Evolutionary conservation across 2,329 filamentous ascomycete genomes (phyloP), one percentile per base, ranked within the genome.

Genomic region (Hansfordia pulvinata): DNA sequence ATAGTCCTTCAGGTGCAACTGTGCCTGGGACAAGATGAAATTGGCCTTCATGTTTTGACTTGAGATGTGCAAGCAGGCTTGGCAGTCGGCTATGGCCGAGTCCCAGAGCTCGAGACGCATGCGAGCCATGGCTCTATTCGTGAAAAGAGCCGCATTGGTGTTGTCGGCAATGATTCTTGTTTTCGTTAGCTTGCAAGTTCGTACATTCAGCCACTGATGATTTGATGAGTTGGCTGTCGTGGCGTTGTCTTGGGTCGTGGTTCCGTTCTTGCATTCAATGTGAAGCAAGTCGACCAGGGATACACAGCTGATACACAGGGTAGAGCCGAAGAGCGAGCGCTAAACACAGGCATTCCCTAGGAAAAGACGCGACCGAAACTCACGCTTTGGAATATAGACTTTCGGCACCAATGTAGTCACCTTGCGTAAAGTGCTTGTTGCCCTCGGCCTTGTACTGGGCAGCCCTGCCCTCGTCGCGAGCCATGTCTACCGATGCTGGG

Each of bases 51-150:
- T 76, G 40, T 69, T 74, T 23, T 53, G 55, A 12, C 65, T 60
- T 16, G 70, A 59, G 5, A 92, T 62, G 32, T 72, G 64, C 26
- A 94, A 75, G 36, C 80, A 84, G 27, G 71, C 62, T 28, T 76
- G 54, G 46, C 85, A 88, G 52, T 94, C 86, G 32, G 71, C 60
- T 35, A 90, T 76, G 25, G 78, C 84, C 8, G 64, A 73, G 17
- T 81, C 67, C 70, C 77, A 92, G 40, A 72, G 62, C 33, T 65
- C 56, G 13, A 93, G 66, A 53, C 79, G 81, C 31, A 90, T 62
- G 20, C 85, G 72, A 4, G 79, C 75, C 55, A 93, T 79, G 27
- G 85, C 82, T 28, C 86, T 81, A 55, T 94, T 96, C 20, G 84
- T 88, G 55, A 85, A 94, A 26, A 93, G 67, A 17, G 78, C 62